A percentile compares a stretch with the other conserved stretches of the same genome.
These are phyloP conservation scores for Syzygium oleosum DNA, from an alignment of 345 rosid genomes.

Conservation along the genomic window DNA sequence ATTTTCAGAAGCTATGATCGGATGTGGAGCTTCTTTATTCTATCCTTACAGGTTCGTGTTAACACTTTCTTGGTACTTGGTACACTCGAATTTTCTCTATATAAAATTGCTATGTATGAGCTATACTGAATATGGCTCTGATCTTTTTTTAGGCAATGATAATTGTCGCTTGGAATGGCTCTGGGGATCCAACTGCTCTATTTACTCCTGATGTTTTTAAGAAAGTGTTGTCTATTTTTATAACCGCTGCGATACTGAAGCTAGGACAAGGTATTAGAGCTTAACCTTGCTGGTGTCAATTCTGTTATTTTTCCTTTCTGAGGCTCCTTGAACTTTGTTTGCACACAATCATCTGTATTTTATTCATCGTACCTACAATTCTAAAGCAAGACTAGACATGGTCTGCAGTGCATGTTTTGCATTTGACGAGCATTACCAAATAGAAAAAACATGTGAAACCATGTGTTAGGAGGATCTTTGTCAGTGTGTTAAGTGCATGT, in stretches of 20 bases:
- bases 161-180: constrained; percentile 89
- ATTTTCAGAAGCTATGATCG: constrained; percentile 97
- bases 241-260: constrained; percentile 94
- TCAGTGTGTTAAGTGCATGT: neutral
- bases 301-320: neutral
- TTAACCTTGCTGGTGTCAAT: neutral
- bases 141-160: constrained; percentile 67
- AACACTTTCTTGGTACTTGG: neutral
- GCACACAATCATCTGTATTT: neutral
- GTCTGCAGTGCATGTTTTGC: neutral
- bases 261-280: constrained; percentile 79
- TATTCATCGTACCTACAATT: neutral
- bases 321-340: neutral
- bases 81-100: neutral
- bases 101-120: neutral
- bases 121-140: constrained; percentile 9
- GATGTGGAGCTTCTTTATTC: constrained; percentile 96
- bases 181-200: constrained; percentile 44
- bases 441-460: neutral
- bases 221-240: constrained; percentile 84
- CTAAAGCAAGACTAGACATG: neutral
- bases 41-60: constrained; percentile 67
- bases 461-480: neutral
- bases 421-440: neutral
- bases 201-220: constrained; percentile 57